Percentiles rank a stretch among this genome's conserved stretches.
Conservation (phyloP, 2,329 filamentous ascomycete species). For the Fusarium temperatum region DNA sequence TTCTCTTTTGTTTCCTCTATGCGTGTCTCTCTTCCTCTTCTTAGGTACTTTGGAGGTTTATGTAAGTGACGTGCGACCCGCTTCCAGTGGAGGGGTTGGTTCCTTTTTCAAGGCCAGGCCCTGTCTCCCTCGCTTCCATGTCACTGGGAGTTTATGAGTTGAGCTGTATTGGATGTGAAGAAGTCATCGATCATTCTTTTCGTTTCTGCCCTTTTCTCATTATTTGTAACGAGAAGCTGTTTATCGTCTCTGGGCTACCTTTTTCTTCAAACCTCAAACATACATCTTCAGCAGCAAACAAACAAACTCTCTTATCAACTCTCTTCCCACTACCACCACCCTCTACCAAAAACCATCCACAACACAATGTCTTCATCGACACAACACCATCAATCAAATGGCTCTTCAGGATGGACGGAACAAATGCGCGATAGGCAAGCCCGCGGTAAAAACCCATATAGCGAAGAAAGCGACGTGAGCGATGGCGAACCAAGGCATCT, state of each 20-base stretch:
- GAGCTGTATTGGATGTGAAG: background rate
- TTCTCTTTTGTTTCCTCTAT: background rate
- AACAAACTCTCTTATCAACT: background rate
- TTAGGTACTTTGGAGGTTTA: background rate
- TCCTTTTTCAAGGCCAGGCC: background rate
- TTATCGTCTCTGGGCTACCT: background rate
- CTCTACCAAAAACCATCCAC: background rate
- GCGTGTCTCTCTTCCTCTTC: background rate
- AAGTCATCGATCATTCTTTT: background rate
- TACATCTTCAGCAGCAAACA: background rate
- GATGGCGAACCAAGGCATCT: constrained; percentile 31
- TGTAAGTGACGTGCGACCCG: constrained; percentile 7
- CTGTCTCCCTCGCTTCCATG: background rate
- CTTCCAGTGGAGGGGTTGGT: constrained; percentile 6
- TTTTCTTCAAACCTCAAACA: background rate
- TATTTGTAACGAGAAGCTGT: background rate
- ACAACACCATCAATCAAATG: constrained; percentile 48
- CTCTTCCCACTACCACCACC: background rate
- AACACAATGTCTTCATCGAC: constrained; percentile 28
- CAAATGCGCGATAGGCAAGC: constrained; percentile 68
- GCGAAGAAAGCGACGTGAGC: constrained; percentile 37
- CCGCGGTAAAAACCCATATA: constrained; percentile 65
- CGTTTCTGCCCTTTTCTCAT: background rate
- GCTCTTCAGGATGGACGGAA: constrained; percentile 51
- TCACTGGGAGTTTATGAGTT: constrained; percentile 1